Base-by-base conservation (phyloP, 176 grass and related monocot genomes). In the Triticum turgidum region DNA sequence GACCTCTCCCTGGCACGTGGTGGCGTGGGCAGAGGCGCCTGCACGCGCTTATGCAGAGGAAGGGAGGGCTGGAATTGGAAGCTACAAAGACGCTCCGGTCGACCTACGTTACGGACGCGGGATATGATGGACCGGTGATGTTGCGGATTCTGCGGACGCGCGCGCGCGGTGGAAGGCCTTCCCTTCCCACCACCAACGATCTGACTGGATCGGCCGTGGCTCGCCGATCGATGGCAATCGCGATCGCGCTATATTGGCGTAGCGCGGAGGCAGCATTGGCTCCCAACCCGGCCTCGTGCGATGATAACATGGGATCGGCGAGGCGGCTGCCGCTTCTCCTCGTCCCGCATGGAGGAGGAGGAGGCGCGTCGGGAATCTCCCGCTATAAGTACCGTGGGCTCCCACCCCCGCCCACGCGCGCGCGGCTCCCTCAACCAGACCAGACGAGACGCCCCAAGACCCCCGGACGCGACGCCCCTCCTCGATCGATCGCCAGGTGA, bases 251-350 rank as follows among this genome's bases (percentile, higher is more conserved):
- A 49, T 17, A 49, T 49, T 44, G 72, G 42, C 42, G 47, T 27
- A 49, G 72, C 37, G 13, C 42, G 42, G 72, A 49, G 42, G 72
- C 22, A 2, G 51, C 15, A 0, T 75, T 74, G 71, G 71, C 51
- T 54, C 51, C 51, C 51, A 54, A 5, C 51, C 51, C 5, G 51
- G 15, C 0, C 51, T 2, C 51, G 51, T 54, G 18, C 51, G 51
- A 54, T 54, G 72, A 75, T 75, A 75, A 30, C 73, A 52, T 76
- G 73, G 73, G 45, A 54, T 54, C 45, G 73, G 25, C 45, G 42
- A 76, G 73, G 73, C 44, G 73, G 24, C 44, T 29, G 73, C 42
- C 3, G 24, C 73, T 54, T 3, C 39, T 69, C 11, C 39, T 52
- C 38, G 69, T 13, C 14, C 73, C 24, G 73, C 73, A 5, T 54